These are phyloP conservation scores for Metroxylon sagu DNA, from an alignment of 176 grass and related monocot species.

Conservation along the genomic window DNA sequence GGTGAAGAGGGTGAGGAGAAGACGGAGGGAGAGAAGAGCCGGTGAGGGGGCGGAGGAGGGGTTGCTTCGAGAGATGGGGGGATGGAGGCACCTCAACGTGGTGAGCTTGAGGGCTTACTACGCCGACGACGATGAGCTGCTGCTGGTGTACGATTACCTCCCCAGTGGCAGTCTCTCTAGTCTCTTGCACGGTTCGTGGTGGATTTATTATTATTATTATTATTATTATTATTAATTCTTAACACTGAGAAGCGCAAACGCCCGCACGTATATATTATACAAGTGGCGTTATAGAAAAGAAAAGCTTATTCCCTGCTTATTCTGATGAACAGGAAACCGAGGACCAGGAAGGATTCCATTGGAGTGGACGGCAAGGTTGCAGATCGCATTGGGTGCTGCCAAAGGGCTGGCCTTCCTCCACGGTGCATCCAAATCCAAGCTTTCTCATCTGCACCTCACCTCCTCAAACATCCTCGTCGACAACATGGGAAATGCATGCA, in stretches of 20 bases:
- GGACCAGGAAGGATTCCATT: slow-evolving; percentile 68
- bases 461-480: slow-evolving; percentile 79
- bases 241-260: too few relatives aligned
- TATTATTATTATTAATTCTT: background rate
- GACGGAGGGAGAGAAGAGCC: slow-evolving; percentile 38
- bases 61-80: slow-evolving; percentile 60
- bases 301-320: background rate
- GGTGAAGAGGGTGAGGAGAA: slow-evolving; percentile 43
- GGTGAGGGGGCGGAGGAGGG: slow-evolving; percentile 31
- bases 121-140: slow-evolving; percentile 59
- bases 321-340: slow-evolving; percentile 40
- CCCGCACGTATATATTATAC: too few relatives aligned
- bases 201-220: background rate
- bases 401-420: slow-evolving; percentile 78
- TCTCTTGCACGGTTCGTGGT: slow-evolving; percentile 54
- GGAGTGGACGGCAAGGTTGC: slow-evolving; percentile 65
- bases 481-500: slow-evolving; percentile 29
- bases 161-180: slow-evolving; percentile 54
- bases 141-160: slow-evolving; percentile 79
- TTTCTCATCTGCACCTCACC: slow-evolving; percentile 70
- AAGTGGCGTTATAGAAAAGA: too few relatives aligned
- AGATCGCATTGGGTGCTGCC: slow-evolving; percentile 64
- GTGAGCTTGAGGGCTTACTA: slow-evolving; percentile 52
- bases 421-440: slow-evolving; percentile 27
- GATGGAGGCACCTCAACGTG: slow-evolving; percentile 68